Conservation (phyloP, 2,329 filamentous ascomycete genomes). For the Esteya vermicola region DNA sequence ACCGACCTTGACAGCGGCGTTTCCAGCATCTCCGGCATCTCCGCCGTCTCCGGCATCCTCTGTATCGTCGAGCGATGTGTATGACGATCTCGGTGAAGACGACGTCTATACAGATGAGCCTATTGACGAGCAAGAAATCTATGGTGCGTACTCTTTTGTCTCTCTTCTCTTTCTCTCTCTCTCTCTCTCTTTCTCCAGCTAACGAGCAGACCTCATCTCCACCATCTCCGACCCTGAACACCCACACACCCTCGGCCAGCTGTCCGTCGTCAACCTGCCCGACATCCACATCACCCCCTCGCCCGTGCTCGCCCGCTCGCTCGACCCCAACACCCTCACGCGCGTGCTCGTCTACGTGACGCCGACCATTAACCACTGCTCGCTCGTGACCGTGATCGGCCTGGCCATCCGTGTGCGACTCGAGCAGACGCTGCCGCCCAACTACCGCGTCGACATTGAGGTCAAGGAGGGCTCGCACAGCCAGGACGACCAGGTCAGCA, state of each 20-base stretch:
- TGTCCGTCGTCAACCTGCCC: constrained; percentile 89
- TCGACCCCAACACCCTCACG: constrained; percentile 41
- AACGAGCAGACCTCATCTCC: constrained; percentile 70
- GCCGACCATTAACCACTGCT: constrained; percentile 94
- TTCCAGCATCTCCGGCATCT: neutral
- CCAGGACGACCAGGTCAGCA: constrained; percentile 90
- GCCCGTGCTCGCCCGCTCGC: constrained; percentile 23
- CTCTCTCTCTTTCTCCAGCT: neutral
- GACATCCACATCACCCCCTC: constrained; percentile 72
- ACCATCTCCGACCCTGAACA: constrained; percentile 95
- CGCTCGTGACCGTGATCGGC: constrained; percentile 88
- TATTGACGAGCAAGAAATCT: constrained; percentile 96
- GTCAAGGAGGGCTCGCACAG: constrained; percentile 96
- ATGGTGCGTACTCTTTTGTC: constrained; percentile 51
- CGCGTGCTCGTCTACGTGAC: constrained; percentile 80
- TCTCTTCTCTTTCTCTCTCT: neutral
- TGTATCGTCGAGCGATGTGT: constrained; percentile 9
- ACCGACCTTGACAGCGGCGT: too few species aligned
- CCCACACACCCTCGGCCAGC: constrained; percentile 79
- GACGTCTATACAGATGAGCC: constrained; percentile 57
- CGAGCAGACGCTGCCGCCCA: constrained; percentile 79
- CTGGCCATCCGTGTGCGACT: constrained; percentile 83
- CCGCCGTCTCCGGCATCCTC: neutral
- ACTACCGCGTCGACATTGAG: constrained; percentile 81
- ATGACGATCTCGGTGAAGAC: constrained; percentile 19